Conservation (phyloP, 768 basidiomycete species). For the Chalciporus chontae region DNA sequence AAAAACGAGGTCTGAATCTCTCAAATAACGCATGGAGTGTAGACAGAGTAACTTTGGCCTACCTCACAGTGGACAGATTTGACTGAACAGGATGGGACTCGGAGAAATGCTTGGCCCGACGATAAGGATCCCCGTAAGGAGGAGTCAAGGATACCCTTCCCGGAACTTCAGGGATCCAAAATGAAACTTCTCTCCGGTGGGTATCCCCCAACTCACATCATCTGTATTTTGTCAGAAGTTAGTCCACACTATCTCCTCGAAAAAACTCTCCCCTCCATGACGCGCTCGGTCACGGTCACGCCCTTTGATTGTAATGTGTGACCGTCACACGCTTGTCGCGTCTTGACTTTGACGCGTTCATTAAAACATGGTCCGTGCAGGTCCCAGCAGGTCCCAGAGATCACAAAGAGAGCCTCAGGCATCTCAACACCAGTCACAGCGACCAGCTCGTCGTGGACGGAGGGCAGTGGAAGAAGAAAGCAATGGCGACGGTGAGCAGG, state of each 20-base stretch:
- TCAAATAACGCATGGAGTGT: no score
- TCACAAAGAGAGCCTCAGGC: conserved; percentile 38
- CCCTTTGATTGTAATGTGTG: not conserved
- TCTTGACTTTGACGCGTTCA: not conserved
- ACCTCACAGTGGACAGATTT: no score
- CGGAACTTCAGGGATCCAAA: no score
- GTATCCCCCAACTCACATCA: no score
- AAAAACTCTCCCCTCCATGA: not conserved
- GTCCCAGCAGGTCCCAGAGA: conserved; percentile 30
- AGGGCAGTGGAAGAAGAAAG: conserved; percentile 35
- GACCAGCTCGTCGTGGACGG: conserved; percentile 25
- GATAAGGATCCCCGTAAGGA: no score
- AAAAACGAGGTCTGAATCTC: no score
- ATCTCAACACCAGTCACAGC: conserved; percentile 41
- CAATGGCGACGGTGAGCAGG: conserved; percentile 29
- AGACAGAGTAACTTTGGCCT: no score
- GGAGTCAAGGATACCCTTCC: no score
- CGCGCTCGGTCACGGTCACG: conserved; percentile 17
- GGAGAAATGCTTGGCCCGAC: not conserved
- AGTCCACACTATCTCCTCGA: no score
- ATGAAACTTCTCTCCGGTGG: no score
- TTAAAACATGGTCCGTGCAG: conserved; percentile 30
- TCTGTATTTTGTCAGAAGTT: no score
- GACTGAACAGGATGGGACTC: no score
- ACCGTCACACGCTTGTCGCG: conserved; percentile 1